phyloP scores from a whole-genome alignment of 1,284 basidiomycete genomes.

The Gastroboletus turbinatus region DNA sequence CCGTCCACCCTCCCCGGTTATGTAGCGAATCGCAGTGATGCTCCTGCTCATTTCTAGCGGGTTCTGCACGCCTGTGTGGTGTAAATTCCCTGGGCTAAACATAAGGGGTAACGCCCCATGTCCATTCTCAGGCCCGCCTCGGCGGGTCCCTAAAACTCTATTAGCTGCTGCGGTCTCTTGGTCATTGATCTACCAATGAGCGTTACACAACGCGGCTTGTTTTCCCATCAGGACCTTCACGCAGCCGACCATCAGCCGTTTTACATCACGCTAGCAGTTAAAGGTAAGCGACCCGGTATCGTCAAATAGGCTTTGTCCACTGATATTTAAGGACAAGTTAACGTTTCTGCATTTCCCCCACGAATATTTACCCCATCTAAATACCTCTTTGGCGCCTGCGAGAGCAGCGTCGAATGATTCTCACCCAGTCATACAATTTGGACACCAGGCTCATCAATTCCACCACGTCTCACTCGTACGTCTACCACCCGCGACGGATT shows the following conservation, averaged over 20 bases:
- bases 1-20: neutral
- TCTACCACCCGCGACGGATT: conserved; percentile 18
- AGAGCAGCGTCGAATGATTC: conserved; percentile 28
- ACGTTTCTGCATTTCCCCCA: conserved; percentile 14
- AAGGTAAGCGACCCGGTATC: conserved; percentile 30
- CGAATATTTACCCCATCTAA: conserved; percentile 12
- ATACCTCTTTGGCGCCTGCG: conserved; percentile 17
- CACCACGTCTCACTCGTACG: conserved; percentile 24
- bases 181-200: conserved; percentile 30
- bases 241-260: conserved; percentile 34
- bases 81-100: neutral
- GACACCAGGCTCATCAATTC: conserved; percentile 31
- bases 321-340: conserved; percentile 34
- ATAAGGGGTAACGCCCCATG: neutral
- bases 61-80: neutral
- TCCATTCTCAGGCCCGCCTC: conserved; percentile 5
- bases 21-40: neutral
- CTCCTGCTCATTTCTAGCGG: neutral
- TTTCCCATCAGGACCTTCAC: conserved; percentile 33
- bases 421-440: conserved; percentile 20
- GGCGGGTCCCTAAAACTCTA: conserved; percentile 36
- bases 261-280: conserved; percentile 35
- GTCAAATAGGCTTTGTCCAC: conserved; percentile 19
- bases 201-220: conserved; percentile 9
- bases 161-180: conserved; percentile 21